These are phyloP conservation scores for Pleomassaria siparia DNA, from an alignment of 2,329 filamentous ascomycete species.

Conservation along the genomic window DNA sequence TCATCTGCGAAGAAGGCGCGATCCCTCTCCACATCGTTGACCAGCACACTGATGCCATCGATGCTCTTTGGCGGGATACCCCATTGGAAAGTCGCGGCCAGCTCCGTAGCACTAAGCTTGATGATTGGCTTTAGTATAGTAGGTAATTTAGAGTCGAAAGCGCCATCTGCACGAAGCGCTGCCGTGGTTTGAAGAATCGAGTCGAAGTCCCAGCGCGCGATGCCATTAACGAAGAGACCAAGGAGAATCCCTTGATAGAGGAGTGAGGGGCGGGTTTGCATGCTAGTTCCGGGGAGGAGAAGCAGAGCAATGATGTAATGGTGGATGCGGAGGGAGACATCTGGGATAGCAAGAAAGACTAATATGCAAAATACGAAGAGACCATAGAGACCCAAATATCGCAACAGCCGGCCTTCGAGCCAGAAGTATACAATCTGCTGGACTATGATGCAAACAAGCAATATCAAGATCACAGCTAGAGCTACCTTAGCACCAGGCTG, in stretches of 20 bases:
- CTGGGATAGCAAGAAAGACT: constrained; percentile 71
- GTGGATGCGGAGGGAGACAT: constrained; percentile 85
- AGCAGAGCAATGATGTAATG: constrained; percentile 87
- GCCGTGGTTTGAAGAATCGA: constrained; percentile 78
- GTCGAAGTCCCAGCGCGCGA: constrained; percentile 92
- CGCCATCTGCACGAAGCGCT: constrained; percentile 61
- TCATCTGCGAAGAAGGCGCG: constrained; percentile 26
- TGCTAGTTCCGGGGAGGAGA: constrained; percentile 81
- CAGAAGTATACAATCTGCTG: constrained; percentile 39
- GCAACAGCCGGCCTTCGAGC: constrained; percentile 56
- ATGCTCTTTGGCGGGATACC: constrained; percentile 50
- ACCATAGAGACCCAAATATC: constrained; percentile 78
- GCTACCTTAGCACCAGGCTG: constrained; percentile 42
- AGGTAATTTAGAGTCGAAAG: constrained; percentile 61
- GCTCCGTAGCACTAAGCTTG: constrained; percentile 27
- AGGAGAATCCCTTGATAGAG: constrained; percentile 87
- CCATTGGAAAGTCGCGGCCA: constrained; percentile 52
- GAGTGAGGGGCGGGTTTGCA: constrained; percentile 82
- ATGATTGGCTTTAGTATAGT: constrained; percentile 37
- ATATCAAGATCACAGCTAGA: constrained; percentile 34
- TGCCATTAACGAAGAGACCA: constrained; percentile 90
- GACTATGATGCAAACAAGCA: constrained; percentile 27
- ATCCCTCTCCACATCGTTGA: constrained; percentile 75
- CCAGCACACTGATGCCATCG: constrained; percentile 76
- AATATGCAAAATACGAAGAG: constrained; percentile 78